Percentiles rank a stretch among this genome's conserved stretches.
phyloP scores from a whole-genome alignment of 768 basidiomycete species.

The Suillus sp. region DNA sequence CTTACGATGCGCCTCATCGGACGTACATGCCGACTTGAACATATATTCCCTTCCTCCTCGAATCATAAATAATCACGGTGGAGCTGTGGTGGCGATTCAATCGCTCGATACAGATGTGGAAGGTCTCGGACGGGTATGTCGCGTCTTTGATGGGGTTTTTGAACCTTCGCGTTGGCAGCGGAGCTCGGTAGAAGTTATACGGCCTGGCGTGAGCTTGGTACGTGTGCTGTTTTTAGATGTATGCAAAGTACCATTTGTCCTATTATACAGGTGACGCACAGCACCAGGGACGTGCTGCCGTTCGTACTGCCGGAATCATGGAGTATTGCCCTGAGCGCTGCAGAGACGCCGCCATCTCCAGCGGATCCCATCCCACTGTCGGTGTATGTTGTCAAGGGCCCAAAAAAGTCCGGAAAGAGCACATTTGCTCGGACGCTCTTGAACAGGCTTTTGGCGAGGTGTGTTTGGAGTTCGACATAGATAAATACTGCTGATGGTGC shows the following conservation, averaged over 20 bases:
- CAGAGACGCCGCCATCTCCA: constrained; percentile 1
- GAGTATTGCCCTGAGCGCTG: constrained; percentile 30
- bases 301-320: constrained; percentile 41
- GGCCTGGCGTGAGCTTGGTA: constrained; percentile 39
- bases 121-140: constrained; percentile 63
- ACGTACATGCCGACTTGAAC: constrained; percentile 9
- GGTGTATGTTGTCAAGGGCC: constrained; percentile 75
- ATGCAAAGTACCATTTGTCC: neutral
- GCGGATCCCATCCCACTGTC: constrained; percentile 27
- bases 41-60: constrained; percentile 15
- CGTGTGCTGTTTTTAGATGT: constrained; percentile 54
- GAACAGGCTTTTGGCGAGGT: constrained; percentile 69
- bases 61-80: constrained; percentile 18
- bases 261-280: constrained; percentile 29
- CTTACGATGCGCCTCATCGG: constrained; percentile 36
- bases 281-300: constrained; percentile 34
- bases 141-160: constrained; percentile 65
- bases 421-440: constrained; percentile 76
- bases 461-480: constrained; percentile 13
- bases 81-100: constrained; percentile 57
- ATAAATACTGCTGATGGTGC: constrained; percentile 3
- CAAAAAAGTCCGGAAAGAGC: constrained; percentile 89
- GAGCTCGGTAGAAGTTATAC: constrained; percentile 24
- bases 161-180: constrained; percentile 49
- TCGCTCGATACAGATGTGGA: constrained; percentile 63